Evolutionary conservation across 495 filamentous ascomycete species (phyloP).

Genomic region (Penicillium angulare): DNA sequence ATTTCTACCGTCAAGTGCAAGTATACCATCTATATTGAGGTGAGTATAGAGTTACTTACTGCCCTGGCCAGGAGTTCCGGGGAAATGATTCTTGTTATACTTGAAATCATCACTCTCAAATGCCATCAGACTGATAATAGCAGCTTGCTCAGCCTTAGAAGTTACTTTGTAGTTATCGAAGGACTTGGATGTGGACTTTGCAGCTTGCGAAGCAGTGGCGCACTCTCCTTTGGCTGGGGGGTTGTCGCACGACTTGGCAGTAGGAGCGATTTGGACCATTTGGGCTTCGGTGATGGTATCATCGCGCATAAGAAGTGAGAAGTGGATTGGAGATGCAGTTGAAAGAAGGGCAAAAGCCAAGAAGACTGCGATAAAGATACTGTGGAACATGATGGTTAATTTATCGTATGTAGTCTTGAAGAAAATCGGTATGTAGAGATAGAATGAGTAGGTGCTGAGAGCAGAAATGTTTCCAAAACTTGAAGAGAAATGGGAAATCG

Average conservation of each 20-base stretch:
- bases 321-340: conserved; percentile 11
- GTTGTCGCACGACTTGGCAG: conserved; percentile 47
- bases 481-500: too few relatives aligned
- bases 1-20: too few relatives aligned
- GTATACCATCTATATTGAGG: neutral
- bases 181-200: conserved; percentile 51
- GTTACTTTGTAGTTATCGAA: conserved; percentile 57
- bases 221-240: conserved; percentile 55
- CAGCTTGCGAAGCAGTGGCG: conserved; percentile 62
- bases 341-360: conserved; percentile 16
- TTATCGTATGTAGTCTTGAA: too few relatives aligned
- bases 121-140: conserved; percentile 60
- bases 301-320: conserved; percentile 4
- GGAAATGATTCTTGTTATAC: conserved; percentile 64
- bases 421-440: too few relatives aligned
- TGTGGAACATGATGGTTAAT: too few relatives aligned
- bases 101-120: conserved; percentile 68
- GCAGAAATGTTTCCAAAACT: too few relatives aligned
- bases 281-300: conserved; percentile 38
- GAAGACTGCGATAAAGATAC: too few relatives aligned
- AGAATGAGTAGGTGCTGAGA: too few relatives aligned
- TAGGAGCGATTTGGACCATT: conserved; percentile 54
- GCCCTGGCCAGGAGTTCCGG: conserved; percentile 66
- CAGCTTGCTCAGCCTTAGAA: conserved; percentile 57
- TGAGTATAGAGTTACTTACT: conserved; percentile 41